These are phyloP conservation scores for Colletotrichum sidae DNA, from an alignment of 2,329 filamentous ascomycete species.

Conservation along the genomic window DNA sequence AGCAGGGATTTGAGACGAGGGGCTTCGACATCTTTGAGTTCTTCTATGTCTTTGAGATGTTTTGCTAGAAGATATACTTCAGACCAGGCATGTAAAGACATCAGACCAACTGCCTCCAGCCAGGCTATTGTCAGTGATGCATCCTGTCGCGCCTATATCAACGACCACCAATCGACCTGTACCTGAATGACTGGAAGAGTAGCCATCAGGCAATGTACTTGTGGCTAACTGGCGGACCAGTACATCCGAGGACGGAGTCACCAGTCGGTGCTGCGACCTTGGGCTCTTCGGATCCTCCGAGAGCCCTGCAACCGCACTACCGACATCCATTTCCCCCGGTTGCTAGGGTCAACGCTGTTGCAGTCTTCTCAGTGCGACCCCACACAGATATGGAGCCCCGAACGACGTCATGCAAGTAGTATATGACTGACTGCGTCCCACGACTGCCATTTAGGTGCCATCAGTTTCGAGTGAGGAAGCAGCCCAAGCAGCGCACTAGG, in stretches of 20 bases:
- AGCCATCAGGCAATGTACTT: neutral
- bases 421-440: constrained; percentile 11
- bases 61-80: too few species aligned
- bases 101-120: constrained; percentile 23
- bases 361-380: constrained; percentile 9
- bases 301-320: constrained; percentile 22
- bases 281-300: constrained; percentile 29
- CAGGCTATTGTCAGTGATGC: constrained; percentile 19
- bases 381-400: constrained; percentile 31
- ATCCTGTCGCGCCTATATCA: constrained; percentile 21
- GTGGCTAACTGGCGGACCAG: too few species aligned
- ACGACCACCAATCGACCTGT: neutral
- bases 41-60: too few species aligned
- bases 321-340: constrained; percentile 20
- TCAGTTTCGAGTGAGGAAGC: too few species aligned
- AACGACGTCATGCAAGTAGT: constrained; percentile 34
- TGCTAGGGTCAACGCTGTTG: constrained; percentile 33
- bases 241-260: too few species aligned
- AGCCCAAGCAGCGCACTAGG: too few species aligned
- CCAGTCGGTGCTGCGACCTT: neutral
- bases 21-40: too few species aligned
- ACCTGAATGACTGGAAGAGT: constrained; percentile 7
- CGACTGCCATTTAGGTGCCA: too few species aligned
- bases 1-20: too few species aligned
- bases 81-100: neutral